Percentiles rank a stretch among this genome's conserved stretches.
Conservation (phyloP, 1,284 basidiomycete species). For the Ganoderma meredithae region DNA sequence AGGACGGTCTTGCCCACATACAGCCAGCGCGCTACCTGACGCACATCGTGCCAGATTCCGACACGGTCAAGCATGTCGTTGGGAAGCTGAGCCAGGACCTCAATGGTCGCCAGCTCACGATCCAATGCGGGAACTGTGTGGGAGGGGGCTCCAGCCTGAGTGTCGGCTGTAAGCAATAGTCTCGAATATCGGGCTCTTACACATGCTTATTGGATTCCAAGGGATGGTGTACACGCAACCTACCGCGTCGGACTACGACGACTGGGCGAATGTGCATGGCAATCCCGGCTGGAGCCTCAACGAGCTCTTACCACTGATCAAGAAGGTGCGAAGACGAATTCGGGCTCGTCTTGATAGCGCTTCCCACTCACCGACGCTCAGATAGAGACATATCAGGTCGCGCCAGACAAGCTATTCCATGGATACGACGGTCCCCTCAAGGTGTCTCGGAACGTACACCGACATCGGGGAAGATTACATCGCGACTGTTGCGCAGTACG, state of each 20-base stretch:
- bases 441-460: conserved; percentile 34
- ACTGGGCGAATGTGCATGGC: conserved; percentile 52
- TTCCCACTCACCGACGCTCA: neutral
- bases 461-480: conserved; percentile 36
- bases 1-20: conserved; percentile 39
- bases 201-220: conserved; percentile 11
- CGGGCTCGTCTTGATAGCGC: neutral
- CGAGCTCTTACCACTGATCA: conserved; percentile 49
- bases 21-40: conserved; percentile 43
- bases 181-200: neutral
- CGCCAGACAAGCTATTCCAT: conserved; percentile 18
- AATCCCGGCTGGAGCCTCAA: conserved; percentile 60
- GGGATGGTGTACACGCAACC: conserved; percentile 56
- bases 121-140: conserved; percentile 52
- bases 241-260: conserved; percentile 61
- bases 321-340: conserved; percentile 24
- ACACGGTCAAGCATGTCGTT: conserved; percentile 28
- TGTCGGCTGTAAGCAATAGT: conserved; percentile 55
- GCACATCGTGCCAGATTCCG: conserved; percentile 37
- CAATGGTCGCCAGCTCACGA: conserved; percentile 48
- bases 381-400: conserved; percentile 2
- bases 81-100: conserved; percentile 43
- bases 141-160: conserved; percentile 66
- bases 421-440: conserved; percentile 38
- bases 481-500: conserved; percentile 25